Base-by-base conservation (phyloP, 768 basidiomycete genomes). In the Lyophyllum semitale region DNA sequence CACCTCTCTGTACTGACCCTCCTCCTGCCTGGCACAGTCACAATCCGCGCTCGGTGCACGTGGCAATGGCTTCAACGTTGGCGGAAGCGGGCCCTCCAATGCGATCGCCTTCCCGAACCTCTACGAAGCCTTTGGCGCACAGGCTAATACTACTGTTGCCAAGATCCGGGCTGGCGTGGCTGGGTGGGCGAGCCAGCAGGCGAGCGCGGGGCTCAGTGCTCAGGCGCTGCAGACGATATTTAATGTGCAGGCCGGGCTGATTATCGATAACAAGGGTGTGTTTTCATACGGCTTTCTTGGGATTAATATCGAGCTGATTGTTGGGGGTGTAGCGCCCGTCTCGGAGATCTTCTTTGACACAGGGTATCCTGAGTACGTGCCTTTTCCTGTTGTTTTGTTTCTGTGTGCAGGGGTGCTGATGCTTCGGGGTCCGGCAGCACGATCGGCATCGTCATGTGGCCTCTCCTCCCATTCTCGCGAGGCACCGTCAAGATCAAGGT, bases 401-500 rank as follows among this genome's bases (percentile, higher is more conserved):
- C 12, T 33, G 9, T 18, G 7, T 50, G 54, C 17, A 27, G 32
- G 25, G 26, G 4, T 25, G 48, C 20, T 30, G 54, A 27, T 30
- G 18, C 6, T 37, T 17, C 1, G 18, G 15, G 18, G 8, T 17
- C 8, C 8, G 2, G 20, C 51, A 80, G 78, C 46, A 72, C 67
- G 8, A 54, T 83, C 15, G 82, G 82, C 1, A 75, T 84, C 47
- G 70, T 73, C 53, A 72, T 77, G 67, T 84, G 83, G 82, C 74
- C 75, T 50, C 72, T 84, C 17, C 72, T 84, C 4, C 82, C 82
- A 1, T 84, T 83, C 68, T 78, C 78, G 64, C 68, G 82, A 23
- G 83, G 83, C 7, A 73, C 62, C n/a, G 77, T 83, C 26, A 69
- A 68, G 46, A 77, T 83, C 59, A 75, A 67, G 7, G 80, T 81